Percentiles rank a stretch among this genome's conserved stretches.
These are phyloP conservation scores for Articulospora tetracladia DNA, from an alignment of 495 filamentous ascomycete species.

Conservation along the genomic window DNA sequence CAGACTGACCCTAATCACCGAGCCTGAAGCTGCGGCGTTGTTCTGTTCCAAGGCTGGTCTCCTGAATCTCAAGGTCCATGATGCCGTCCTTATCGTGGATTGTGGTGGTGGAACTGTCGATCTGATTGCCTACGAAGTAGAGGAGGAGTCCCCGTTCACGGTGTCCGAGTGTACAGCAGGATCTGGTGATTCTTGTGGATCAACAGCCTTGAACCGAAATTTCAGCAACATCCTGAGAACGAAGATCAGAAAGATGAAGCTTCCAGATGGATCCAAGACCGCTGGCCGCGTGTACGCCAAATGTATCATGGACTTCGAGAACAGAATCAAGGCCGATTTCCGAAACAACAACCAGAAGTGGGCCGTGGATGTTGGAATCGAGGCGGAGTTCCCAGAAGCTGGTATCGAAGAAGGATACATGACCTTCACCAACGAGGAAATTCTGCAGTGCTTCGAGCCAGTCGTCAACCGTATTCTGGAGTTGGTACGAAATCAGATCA, in stretches of 20 bases:
- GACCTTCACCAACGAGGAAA: conserved; percentile 80
- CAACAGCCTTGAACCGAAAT: conserved; percentile 69
- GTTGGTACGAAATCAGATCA: conserved; percentile 72
- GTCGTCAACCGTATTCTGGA: conserved; percentile 70
- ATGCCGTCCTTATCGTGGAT: conserved; percentile 71
- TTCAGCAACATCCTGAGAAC: conserved; percentile 72
- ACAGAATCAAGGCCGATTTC: conserved; percentile 76
- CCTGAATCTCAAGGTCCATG: conserved; percentile 69
- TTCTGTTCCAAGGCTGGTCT: conserved; percentile 74
- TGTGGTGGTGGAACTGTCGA: conserved; percentile 74
- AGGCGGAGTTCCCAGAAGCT: conserved; percentile 72
- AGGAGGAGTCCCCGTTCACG: conserved; percentile 71
- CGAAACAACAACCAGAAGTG: conserved; percentile 77
- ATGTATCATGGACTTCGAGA: conserved; percentile 80
- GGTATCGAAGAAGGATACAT: conserved; percentile 77
- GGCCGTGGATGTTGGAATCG: conserved; percentile 74
- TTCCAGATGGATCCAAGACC: conserved; percentile 70
- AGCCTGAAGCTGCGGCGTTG: conserved; percentile 68
- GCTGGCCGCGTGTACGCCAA: conserved; percentile 73
- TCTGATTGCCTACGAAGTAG: conserved; percentile 74
- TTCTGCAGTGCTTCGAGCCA: conserved; percentile 73
- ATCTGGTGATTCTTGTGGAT: conserved; percentile 71
- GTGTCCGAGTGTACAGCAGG: conserved; percentile 73
- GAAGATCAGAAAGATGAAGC: conserved; percentile 77
- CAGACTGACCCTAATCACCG: conserved; percentile 65